Evolutionary conservation across 75 land plant species (phyloP).

Genomic region (Cunninghamia lanceolata): DNA sequence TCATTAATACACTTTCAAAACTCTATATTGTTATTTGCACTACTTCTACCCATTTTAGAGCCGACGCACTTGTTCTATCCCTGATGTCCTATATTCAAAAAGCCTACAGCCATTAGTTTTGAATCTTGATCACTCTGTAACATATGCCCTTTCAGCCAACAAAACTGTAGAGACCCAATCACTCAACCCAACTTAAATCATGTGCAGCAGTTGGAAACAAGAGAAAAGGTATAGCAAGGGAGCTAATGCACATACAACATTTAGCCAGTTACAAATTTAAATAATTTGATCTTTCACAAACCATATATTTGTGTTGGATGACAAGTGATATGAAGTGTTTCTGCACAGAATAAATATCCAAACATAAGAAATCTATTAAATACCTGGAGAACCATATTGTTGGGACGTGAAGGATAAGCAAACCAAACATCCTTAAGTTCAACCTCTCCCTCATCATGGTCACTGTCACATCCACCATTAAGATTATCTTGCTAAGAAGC

Average conservation of each 20-base stretch:
- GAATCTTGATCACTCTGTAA: background rate
- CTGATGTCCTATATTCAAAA: background rate
- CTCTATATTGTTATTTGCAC: no score
- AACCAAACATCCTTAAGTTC: constrained; percentile 97
- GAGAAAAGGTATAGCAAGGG: no score
- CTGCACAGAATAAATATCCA: background rate
- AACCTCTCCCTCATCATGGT: constrained; percentile 74
- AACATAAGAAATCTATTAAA: background rate
- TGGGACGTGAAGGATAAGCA: constrained; percentile 96
- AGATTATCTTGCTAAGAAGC: background rate
- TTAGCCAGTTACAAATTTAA: background rate
- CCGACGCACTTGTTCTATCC: background rate
- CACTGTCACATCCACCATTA: constrained; percentile 28
- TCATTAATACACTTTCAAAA: no score
- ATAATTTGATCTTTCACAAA: background rate
- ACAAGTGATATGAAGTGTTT: background rate
- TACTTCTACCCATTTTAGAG: no score
- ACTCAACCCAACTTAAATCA: background rate
- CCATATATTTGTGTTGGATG: background rate
- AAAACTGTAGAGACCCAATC: background rate
- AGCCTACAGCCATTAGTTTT: background rate
- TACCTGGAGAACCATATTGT: constrained; percentile 96
- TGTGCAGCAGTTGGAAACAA: background rate
- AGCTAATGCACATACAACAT: background rate
- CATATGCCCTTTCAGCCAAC: background rate